Conservation (phyloP, 225 moss, liverwort and hornwort genomes). For the Pleurozium schreberi region DNA sequence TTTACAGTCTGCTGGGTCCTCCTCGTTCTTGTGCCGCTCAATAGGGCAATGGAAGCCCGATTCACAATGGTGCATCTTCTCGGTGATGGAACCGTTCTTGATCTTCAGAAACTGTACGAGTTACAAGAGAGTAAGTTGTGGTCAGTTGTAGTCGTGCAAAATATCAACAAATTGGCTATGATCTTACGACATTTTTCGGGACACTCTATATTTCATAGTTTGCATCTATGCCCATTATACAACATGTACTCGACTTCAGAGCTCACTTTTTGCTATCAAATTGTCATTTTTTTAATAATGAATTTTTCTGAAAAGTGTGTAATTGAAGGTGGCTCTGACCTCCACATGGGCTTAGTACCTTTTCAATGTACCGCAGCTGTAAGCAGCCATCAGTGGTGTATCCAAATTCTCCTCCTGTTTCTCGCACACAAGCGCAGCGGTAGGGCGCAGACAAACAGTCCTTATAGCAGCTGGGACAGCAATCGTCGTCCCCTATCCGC, state of each 20-base stretch:
- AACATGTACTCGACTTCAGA: neutral
- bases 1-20: slow-evolving; percentile 52
- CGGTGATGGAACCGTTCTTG: slow-evolving; percentile 12
- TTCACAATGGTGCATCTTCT: slow-evolving; percentile 32
- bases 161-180: neutral
- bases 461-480: slow-evolving; percentile 53
- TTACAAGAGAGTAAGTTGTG: neutral
- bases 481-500: slow-evolving; percentile 78
- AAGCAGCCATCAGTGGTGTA: slow-evolving; percentile 56
- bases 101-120: slow-evolving; percentile 24
- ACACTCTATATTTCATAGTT: neutral
- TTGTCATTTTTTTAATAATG: neutral
- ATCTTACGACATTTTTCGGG: neutral
- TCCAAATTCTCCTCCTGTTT: slow-evolving; percentile 83
- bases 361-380: slow-evolving; percentile 28
- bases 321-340: neutral
- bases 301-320: neutral
- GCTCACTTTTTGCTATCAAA: neutral
- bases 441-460: slow-evolving; percentile 55
- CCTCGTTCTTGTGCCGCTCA: slow-evolving; percentile 43
- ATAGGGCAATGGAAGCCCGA: slow-evolving; percentile 58
- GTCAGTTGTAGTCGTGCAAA: neutral
- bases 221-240: neutral
- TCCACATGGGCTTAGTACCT: slow-evolving; percentile 1
- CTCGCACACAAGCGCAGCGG: slow-evolving; percentile 65